Base-by-base conservation (phyloP, 768 basidiomycete genomes). In the Boletus pseudopeckii region DNA sequence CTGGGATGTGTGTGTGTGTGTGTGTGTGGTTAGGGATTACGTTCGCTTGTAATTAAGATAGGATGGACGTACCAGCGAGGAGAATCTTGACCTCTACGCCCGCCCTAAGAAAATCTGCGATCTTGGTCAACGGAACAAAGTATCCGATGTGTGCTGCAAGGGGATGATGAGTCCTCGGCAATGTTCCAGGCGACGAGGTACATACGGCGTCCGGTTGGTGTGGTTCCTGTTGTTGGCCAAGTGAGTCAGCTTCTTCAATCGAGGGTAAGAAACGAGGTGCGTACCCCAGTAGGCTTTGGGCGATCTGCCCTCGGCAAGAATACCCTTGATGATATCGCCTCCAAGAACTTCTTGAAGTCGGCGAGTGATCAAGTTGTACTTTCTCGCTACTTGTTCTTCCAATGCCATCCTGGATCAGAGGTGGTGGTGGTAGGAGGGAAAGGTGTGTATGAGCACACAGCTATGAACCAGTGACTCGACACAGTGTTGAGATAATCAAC, bases 151-250 rank as follows among this genome's bases (percentile, higher is more conserved):
- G 97, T 7, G 96, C 96, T 98, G 63, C 40, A 54, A 14, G 38
- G 24, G 30, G 7, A 22, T 48, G 53, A 46, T 44, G 52, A 51
- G 45, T 50, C 7, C 13, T 41, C 10, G 36, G 10, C 1, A 32
- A 39, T n/a, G 13, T 7, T 24, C 28, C 28, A 18, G 50, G 40
- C 11, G 38, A 40, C 5, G n/a, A 24, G 20, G 15, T 40, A 73
- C 91, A 73, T 71, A 98, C 94, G 96, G 75, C 93, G 75, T 61
- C 96, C 96, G 8, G 96, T 98, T 1, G 94, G 85, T 18, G 96
- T 92, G 18, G 91, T 88, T 46, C 96, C 96, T 97, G 62, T 61
- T 7, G 52, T 20, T 38, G 57, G 30, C 39, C 33, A 17, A 36
- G 18, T 13, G 1, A 49, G 15, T 52, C 18, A 20, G 39, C 41